Conservation (phyloP, 2,329 filamentous ascomycete species). For the Ceratocystis variospora region DNA sequence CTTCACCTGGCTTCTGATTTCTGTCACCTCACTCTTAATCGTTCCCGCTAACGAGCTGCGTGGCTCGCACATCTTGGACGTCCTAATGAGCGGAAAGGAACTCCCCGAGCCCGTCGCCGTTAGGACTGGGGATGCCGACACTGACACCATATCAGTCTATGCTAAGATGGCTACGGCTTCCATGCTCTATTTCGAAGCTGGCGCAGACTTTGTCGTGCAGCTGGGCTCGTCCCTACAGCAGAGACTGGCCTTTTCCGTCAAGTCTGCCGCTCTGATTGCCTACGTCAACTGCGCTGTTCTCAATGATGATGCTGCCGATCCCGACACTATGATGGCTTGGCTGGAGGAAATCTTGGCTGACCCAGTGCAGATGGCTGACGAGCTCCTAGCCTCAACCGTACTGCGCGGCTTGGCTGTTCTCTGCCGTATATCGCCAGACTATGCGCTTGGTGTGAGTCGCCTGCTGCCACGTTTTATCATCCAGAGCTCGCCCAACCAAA, state of each 20-base stretch:
- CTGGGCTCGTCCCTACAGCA: constrained; percentile 80
- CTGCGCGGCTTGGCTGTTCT: constrained; percentile 72
- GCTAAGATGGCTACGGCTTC: constrained; percentile 65
- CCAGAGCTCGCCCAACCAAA: constrained; percentile 57
- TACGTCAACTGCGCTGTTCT: constrained; percentile 76
- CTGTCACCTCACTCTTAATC: constrained; percentile 61
- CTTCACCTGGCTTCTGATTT: constrained; percentile 72
- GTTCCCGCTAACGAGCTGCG: constrained; percentile 46
- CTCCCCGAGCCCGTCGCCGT: constrained; percentile 21
- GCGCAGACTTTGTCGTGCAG: constrained; percentile 68
- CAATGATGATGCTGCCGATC: constrained; percentile 67
- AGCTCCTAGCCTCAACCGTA: constrained; percentile 60
- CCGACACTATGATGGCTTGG: constrained; percentile 69
- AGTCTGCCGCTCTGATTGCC: constrained; percentile 65
- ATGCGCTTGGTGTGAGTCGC: constrained; percentile 62
- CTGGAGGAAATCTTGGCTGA: constrained; percentile 72
- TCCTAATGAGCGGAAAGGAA: constrained; percentile 48
- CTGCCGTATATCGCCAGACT: constrained; percentile 57
- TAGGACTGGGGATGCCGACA: constrained; percentile 30
- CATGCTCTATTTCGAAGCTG: constrained; percentile 74
- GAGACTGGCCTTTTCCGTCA: constrained; percentile 70
- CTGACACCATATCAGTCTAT: constrained; percentile 48
- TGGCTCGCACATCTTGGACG: constrained; percentile 55
- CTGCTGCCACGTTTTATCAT: constrained; percentile 78
- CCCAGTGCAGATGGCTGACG: constrained; percentile 66